Percentiles rank a stretch among this genome's conserved stretches.
phyloP scores from a whole-genome alignment of 1,284 basidiomycete genomes.

The Sanghuangporus weigelae region DNA sequence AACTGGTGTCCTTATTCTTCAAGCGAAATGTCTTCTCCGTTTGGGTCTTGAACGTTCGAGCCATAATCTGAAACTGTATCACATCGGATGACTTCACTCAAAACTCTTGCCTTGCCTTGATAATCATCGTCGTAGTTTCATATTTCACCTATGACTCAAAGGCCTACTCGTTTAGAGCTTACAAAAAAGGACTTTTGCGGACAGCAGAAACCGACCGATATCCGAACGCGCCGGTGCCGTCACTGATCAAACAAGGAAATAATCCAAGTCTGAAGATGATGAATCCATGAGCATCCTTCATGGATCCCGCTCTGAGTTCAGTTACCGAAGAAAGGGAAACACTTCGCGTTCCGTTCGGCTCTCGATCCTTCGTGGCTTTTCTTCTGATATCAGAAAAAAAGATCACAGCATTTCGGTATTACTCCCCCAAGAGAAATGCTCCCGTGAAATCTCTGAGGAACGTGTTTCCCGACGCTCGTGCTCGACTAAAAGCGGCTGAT shows the following conservation, averaged over 20 bases:
- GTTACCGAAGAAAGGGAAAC: neutral
- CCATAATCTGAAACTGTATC: too few relatives aligned
- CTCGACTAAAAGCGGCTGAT: neutral
- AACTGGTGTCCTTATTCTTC: too few relatives aligned
- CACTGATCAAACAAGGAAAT: neutral
- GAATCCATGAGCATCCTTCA: neutral
- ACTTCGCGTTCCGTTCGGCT: too few relatives aligned
- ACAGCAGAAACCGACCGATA: neutral
- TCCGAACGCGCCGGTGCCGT: neutral
- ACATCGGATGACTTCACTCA: too few relatives aligned
- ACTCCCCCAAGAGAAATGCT: neutral
- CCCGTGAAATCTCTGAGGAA: neutral
- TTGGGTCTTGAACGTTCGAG: too few relatives aligned
- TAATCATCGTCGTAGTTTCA: neutral
- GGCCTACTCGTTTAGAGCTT: neutral
- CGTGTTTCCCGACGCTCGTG: neutral
- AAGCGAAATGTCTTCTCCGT: too few relatives aligned
- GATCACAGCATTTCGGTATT: neutral
- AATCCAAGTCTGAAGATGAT: neutral
- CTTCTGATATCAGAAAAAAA: neutral
- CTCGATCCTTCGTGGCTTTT: too few relatives aligned
- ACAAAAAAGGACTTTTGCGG: neutral
- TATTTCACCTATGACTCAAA: neutral
- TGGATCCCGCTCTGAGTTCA: neutral
- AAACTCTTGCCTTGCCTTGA: too few relatives aligned